A percentile compares a stretch with the other conserved stretches of the same genome.
Conservation (phyloP, 2,329 filamentous ascomycete species). For the Calonectria pseudoturangicola region DNA sequence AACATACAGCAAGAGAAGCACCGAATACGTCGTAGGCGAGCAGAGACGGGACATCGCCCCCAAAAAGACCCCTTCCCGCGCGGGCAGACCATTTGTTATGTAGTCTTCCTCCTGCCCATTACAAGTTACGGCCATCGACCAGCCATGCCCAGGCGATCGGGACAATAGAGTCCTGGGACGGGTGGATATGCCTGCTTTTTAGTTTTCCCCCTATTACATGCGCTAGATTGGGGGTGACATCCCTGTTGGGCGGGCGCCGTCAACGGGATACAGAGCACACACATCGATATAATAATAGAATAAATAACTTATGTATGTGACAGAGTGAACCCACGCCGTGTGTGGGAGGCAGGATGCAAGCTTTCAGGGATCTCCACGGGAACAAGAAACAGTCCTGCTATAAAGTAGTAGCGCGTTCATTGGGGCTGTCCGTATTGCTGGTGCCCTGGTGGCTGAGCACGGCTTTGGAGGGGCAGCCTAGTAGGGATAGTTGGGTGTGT, state of each 20-base stretch:
- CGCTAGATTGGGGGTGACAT: constrained; percentile 12
- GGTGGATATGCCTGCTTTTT: not conserved
- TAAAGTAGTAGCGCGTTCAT: not conserved
- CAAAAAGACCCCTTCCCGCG: not conserved
- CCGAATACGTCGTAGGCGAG: not conserved
- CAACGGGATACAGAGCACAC: constrained; percentile 4
- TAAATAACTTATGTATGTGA: not conserved
- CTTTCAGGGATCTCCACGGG: constrained; percentile 23
- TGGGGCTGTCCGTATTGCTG: constrained; percentile 11
- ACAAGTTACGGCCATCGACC: constrained; percentile 1
- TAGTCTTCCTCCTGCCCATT: constrained; percentile 12
- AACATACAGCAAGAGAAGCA: constrained; percentile 32
- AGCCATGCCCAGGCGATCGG: constrained; percentile 14
- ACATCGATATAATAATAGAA: constrained; percentile 32
- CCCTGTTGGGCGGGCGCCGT: constrained; percentile 10
- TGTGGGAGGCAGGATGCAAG: not conserved
- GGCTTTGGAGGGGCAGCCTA: not conserved
- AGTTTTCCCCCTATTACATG: constrained; percentile 8
- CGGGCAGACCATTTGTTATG: not conserved
- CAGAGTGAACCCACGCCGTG: constrained; percentile 9
- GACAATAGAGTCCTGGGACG: not conserved
- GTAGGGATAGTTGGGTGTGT: not conserved
- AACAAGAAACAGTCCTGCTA: not conserved
- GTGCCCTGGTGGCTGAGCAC: constrained; percentile 37
- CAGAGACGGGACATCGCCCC: not conserved